Evolutionary conservation across 129 eudicot species (phyloP), one percentile per base, ranked within the genome.

Genomic region (Gnaphalium uliginosum): DNA sequence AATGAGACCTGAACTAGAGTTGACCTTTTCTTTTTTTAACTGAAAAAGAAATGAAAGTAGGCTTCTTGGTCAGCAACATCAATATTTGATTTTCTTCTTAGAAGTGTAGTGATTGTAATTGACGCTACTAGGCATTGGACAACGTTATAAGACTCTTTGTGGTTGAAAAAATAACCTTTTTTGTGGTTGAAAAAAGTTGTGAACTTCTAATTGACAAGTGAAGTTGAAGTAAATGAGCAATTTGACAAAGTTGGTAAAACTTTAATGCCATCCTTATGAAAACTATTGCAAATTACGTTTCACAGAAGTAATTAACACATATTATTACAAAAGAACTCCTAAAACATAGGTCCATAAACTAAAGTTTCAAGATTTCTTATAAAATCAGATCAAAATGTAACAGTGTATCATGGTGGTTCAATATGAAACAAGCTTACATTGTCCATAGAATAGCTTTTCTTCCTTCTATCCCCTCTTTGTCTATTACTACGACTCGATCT

Each of bases 401-500:
- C 32, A 63, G 10, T 78, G 10, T 78, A 25, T 71, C 66, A 78
- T 30, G 62, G 69, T 77, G 75, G 71, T 66, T 73, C 64, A 15
- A 57, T 66, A 43, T 58, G n/a, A 14, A 41, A 26, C 69, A 78
- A 72, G 43, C 79, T 77, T 66, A 69, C 83, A 48, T 78, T 70
- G 24, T 78, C 75, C 79, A 73, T 56, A 8, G 75, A 81, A 72
- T 35, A 27, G 37, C 80, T 68, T 74, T 84, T 73, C 83, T 32
- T 35, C 51, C 59, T 81, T 8, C 56, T 33, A 25, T 68, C 61
- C 24, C 46, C 48, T 64, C 35, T 32, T 60, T 74, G 71, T 27
- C 22, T 33, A 78, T 26, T 53, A 22, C 43, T 66, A 68, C 24
- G 58, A 39, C 68, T 27, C 11, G 21, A 41, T 58, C 51, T 83